Base-by-base conservation (phyloP, 192 early-diverging fungal species). In the Coemansia sp. region DNA sequence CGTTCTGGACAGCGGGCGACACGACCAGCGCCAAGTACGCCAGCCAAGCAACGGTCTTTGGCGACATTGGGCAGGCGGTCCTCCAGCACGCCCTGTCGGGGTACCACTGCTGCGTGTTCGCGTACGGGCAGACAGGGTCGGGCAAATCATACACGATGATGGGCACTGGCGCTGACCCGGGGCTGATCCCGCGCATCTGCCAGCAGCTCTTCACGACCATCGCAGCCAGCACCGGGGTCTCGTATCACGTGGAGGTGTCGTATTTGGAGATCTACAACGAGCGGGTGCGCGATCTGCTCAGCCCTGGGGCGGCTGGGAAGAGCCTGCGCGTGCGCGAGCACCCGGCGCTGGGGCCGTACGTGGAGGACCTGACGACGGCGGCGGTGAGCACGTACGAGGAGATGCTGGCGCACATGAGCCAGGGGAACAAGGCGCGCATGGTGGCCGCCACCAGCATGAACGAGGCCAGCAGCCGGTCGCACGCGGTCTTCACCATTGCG, bases 391-490 rank as follows among this genome's bases (percentile, higher is more conserved):
- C 88, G 6, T 88, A 86, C 67, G 74, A 70, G 13, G 88, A 91
- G 59, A 86, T 94, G 26, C 79, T 86, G 25, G 84, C 78, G 61
- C 79, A 93, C n/a, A 92, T 94, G 87, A 87, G 88, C 62, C 87
- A 87, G 76, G 91, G 90, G 43, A 93, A 91, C 71, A 89, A 89
- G 81, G 90, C 89, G 69, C 76, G 69, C 62, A 95, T 94, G 1
- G 92, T 95, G 16, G 95, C 94, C 1, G 86, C 94, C 14, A 98
- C 95, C 43, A 91, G 93, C 61, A 95, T 96, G 94, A 98, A 98
- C 79, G 95, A 91, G 61, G 88, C 88, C 2, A 95, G 94, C 37
- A 91, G 89, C 76, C 87, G 94, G 45, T 90, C 95, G 16, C 92
- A 94, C 73, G 92, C 91, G 3, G 91, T 94, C 34, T 94, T 92